phyloP scores from a whole-genome alignment of 2,329 filamentous ascomycete species.

The Venturia carpophila region DNA sequence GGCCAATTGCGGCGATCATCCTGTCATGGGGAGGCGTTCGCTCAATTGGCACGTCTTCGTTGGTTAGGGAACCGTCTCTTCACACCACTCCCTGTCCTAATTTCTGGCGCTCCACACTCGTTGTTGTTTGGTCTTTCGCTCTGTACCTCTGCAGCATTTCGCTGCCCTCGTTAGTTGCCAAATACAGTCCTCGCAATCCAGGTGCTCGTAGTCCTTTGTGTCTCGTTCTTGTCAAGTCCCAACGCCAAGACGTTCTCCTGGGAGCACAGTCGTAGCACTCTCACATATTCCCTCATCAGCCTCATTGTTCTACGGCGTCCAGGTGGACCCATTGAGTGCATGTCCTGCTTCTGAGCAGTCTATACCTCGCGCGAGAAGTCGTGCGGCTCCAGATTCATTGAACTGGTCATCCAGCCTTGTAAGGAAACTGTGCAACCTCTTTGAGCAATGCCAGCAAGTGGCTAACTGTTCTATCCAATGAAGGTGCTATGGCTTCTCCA shows the following conservation, averaged over 20 bases:
- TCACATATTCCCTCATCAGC: background rate
- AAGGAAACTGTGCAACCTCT: background rate
- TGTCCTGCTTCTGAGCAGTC: background rate
- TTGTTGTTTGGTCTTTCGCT: conserved; percentile 4
- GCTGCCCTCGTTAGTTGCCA: background rate
- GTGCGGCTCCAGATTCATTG: background rate
- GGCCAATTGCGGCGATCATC: background rate
- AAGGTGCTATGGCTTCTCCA: background rate
- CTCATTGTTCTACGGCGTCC: background rate
- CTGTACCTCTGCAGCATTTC: background rate
- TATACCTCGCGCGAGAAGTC: background rate
- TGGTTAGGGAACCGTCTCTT: background rate
- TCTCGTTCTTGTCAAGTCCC: background rate
- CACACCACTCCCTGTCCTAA: background rate
- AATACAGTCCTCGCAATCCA: background rate
- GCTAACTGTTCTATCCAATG: background rate
- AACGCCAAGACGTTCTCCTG: conserved; percentile 5
- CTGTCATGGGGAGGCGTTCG: conserved; percentile 9
- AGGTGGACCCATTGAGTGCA: background rate
- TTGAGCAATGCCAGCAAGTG: background rate
- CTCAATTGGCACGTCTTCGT: background rate
- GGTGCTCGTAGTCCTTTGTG: background rate
- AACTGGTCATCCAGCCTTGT: background rate
- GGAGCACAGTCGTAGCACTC: background rate
- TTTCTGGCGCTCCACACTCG: background rate